These are phyloP conservation scores for Ustanciosporium gigantosporum DNA, from an alignment of 1,284 basidiomycete genomes.

Conservation along the genomic window DNA sequence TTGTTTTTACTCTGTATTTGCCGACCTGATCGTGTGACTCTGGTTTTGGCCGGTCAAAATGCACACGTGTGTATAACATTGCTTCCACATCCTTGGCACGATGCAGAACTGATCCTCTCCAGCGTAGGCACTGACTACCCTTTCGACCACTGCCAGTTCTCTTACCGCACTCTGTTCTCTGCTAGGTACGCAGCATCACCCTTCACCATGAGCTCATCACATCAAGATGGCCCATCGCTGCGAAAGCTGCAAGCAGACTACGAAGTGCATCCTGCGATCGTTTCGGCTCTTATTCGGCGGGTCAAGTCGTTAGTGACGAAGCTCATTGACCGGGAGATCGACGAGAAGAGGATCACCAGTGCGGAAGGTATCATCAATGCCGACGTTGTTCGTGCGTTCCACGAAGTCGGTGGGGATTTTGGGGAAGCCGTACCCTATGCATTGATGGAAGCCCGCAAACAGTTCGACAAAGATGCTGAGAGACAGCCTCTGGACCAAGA, in stretches of 20 bases:
- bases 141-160: too few species aligned
- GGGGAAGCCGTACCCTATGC: constrained; percentile 46
- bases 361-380: constrained; percentile 38
- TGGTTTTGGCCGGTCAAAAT: too few species aligned
- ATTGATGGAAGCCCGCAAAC: constrained; percentile 41
- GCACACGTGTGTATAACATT: too few species aligned
- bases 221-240: background rate
- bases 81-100: too few species aligned
- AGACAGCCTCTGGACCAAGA: constrained; percentile 21
- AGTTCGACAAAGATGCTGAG: constrained; percentile 24
- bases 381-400: constrained; percentile 36
- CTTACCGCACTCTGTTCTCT: too few species aligned
- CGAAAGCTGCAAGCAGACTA: constrained; percentile 26
- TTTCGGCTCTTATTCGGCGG: constrained; percentile 43
- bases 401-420: constrained; percentile 47
- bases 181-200: too few species aligned
- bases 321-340: constrained; percentile 44
- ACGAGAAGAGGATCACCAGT: constrained; percentile 37
- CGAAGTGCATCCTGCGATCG: constrained; percentile 37
- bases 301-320: constrained; percentile 30
- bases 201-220: background rate
- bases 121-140: too few species aligned
- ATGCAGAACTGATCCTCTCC: too few species aligned
- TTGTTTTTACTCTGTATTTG: too few species aligned
- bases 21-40: too few species aligned